phyloP scores from a whole-genome alignment of 306 rosid species.

The Castanopsis chinensis region DNA sequence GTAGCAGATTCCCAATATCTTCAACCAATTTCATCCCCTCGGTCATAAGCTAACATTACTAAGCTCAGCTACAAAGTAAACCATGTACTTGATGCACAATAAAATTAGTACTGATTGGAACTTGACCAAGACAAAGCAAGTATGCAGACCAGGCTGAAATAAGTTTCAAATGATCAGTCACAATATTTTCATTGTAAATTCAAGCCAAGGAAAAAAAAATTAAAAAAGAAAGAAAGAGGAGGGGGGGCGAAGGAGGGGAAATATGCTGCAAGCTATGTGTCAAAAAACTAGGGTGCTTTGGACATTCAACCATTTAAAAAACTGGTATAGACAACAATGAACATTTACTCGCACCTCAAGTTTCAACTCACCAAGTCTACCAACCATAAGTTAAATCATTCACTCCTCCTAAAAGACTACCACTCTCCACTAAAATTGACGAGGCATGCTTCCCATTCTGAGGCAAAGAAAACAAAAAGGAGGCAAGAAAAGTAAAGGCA shows the following conservation, averaged over 20 bases:
- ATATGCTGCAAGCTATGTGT: neutral
- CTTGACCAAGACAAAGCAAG: neutral
- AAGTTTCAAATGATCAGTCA: conserved; percentile 4
- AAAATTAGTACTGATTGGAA: neutral
- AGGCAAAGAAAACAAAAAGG: conserved; percentile 41
- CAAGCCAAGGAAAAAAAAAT: neutral
- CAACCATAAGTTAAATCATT: conserved; percentile 37
- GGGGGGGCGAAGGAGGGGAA: neutral
- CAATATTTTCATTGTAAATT: neutral
- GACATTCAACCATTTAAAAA: conserved; percentile 17
- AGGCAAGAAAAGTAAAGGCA: conserved; percentile 34
- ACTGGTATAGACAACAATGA: conserved; percentile 26
- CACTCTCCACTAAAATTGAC: conserved; percentile 35
- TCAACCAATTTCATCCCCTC: too few species aligned
- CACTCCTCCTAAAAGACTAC: conserved; percentile 39
- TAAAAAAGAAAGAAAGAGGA: too few species aligned
- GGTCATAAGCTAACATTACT: too few species aligned
- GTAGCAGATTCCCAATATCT: too few species aligned
- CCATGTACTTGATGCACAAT: neutral
- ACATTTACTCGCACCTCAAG: conserved; percentile 26
- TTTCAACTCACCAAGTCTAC: conserved; percentile 26
- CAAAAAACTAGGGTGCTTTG: conserved; percentile 12
- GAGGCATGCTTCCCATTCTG: conserved; percentile 37
- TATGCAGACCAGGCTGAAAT: neutral
- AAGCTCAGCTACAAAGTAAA: neutral